Conservation (phyloP, 1,139 yeast genomes). For the Kazachstania sp. region DNA sequence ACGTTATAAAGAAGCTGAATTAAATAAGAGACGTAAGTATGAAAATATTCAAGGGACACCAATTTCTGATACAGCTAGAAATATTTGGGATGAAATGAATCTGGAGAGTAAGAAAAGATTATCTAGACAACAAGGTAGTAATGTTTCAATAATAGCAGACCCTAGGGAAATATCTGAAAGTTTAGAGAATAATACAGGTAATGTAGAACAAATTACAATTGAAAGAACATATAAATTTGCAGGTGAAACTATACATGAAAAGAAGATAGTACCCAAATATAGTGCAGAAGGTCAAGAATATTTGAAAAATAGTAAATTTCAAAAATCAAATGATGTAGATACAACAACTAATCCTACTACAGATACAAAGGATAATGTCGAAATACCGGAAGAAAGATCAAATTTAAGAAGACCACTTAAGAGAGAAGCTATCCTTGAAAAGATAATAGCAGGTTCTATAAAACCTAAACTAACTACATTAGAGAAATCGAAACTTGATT, state of each 20-base stretch:
- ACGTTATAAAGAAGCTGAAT: constrained; percentile 36
- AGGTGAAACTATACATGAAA: constrained; percentile 70
- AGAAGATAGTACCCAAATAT: constrained; percentile 61
- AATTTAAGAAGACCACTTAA: constrained; percentile 41
- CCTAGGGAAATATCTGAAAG: constrained; percentile 3
- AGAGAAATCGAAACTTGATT: constrained; percentile 86
- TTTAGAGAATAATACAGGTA: constrained; percentile 11
- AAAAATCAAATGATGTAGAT: constrained; percentile 18
- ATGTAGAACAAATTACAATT: constrained; percentile 42
- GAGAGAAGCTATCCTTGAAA: constrained; percentile 71
- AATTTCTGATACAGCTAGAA: constrained; percentile 33
- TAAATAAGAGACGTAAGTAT: constrained; percentile 26
- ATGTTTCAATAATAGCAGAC: constrained; percentile 21
- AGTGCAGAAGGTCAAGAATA: constrained; percentile 88
- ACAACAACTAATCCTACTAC: background rate
- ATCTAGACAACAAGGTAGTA: constrained; percentile 10
- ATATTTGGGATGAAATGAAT: constrained; percentile 43
- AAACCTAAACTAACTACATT: constrained; percentile 74
- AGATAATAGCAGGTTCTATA: constrained; percentile 49
- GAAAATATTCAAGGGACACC: constrained; percentile 15
- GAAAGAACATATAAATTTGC: constrained; percentile 81
- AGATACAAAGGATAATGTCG: too few relatives aligned
- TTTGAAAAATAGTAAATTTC: constrained; percentile 44
- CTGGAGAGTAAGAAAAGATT: constrained; percentile 22
- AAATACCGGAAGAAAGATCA: constrained; percentile 9